Evolutionary conservation across 495 filamentous ascomycete species (phyloP), one percentile per base, ranked within the genome.

Genomic region (Penicillium cinerascens): DNA sequence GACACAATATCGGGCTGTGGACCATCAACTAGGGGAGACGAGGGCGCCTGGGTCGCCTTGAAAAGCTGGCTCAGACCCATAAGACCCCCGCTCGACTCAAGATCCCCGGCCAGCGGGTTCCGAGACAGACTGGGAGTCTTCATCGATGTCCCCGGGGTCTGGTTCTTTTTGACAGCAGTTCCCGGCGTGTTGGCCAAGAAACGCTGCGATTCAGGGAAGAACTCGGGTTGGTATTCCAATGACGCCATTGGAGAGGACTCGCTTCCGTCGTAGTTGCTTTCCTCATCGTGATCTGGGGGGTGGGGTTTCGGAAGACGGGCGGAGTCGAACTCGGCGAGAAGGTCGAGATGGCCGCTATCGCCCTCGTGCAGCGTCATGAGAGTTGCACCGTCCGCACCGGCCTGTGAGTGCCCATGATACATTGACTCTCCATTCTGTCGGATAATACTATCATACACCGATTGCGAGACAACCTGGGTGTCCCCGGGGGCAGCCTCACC

Each of bases 401-500:
- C 47, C 54, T 64, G 42, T 49, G 61, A 36, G 25, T 33, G 50
- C 20, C 44, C 63, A 16, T 64, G 45, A 35, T 54, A 49, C 37
- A 68, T 66, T 5, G 66, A 62, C 29, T 70, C 63, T 16, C 60
- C 57, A 55, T 72, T 72, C 41, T 69, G 62, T 29, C 57, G 66
- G 13, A 77, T 70, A 33, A 78, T 65, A 33, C 70, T 69, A 46
- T 78, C 77, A 49, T 72, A 78, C n/a, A 79, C 70, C 22, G 73
- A 77, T 58, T 78, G 78, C 10, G 78, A 80, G 25, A 79, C 65
- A 4, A 76, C 70, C 54, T 81, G 77, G n/a, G 78, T 81, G 55
- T 80, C 77, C 10, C 74, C 70, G 20, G 71, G 70, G 7, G 62
- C 51, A 29, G 55, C 51, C 13, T 73, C 69, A 16, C 55, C 65